Base-by-base conservation (phyloP, 2,329 filamentous ascomycete species). In the Mycosphaerelloides madeirae region DNA sequence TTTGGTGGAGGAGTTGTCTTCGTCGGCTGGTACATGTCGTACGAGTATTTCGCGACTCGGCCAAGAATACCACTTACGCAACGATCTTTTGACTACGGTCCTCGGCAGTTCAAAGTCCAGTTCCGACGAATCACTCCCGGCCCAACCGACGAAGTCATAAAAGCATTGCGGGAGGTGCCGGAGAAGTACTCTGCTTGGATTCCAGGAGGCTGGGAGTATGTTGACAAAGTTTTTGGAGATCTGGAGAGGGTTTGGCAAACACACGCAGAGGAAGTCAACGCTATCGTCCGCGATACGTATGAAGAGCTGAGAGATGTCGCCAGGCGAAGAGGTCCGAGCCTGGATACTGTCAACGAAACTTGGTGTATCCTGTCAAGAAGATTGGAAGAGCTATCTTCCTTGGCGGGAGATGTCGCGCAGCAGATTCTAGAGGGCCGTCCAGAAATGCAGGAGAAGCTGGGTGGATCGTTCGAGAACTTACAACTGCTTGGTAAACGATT, bases 371-470 rank as follows among this genome's bases (percentile, higher is more conserved):
- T 88, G 3, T 71, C 79, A 25, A 80, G 84, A 47, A 68, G 84
- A n/a, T 67, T 80, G 20, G 73, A 73, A 57, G 74, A 78, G 51
- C 65, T 88, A 9, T 76, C 74, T 13, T 73, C 73, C 33, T 71
- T 88, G 2, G 77, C 81, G 0, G 76, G 74, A 5, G 81, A 85
- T 54, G 79, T 80, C 2, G 68, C 79, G 0, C 65, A 70, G 20
- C 79, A 87, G 50, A 77, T 89, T 31, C 63, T 87, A 38, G 75
- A 87, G 56, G 85, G 86, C 60, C 84, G 88, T 61, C 85, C 85
- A 0, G 65, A 83, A 55, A 57, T 87, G 15, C 86, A 85, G 71
- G 77, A 87, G 59, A 83, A 84, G 67, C 66, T 88, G 9, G 84
- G 84, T 14, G 79, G 78, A 6, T 81, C 77, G 55, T 65, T 85